Evolutionary conservation across 2,329 filamentous ascomycete species (phyloP).

Genomic region (Shiraia sp.): DNA sequence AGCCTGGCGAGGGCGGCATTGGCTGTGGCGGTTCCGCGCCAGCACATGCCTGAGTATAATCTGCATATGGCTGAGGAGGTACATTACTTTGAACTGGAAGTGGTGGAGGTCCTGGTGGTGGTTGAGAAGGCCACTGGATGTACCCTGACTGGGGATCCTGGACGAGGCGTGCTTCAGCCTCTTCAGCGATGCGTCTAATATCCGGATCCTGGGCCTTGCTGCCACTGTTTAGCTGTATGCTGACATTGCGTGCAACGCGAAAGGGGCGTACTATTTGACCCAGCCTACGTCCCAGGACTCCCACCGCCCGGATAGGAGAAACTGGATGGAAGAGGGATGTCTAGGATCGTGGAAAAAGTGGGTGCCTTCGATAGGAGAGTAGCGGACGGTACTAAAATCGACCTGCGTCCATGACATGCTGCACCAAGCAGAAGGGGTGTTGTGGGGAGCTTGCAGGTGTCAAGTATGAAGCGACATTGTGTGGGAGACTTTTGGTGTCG

Average conservation of each 20-base stretch:
- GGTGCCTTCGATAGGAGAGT: constrained; percentile 33
- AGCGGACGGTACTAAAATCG: constrained; percentile 33
- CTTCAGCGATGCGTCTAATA: constrained; percentile 32
- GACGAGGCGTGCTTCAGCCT: constrained; percentile 28
- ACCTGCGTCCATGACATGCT: constrained; percentile 35
- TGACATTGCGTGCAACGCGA: background rate
- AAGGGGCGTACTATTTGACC: constrained; percentile 28
- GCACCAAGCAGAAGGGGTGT: constrained; percentile 7
- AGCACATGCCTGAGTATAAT: background rate
- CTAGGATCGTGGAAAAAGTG: constrained; percentile 38
- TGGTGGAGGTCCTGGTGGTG: constrained; percentile 12
- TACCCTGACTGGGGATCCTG: constrained; percentile 23
- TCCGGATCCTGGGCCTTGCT: constrained; percentile 35
- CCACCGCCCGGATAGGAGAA: constrained; percentile 34
- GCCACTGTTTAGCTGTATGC: constrained; percentile 8
- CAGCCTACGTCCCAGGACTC: constrained; percentile 38
- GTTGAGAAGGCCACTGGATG: constrained; percentile 22
- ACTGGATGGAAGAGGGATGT: constrained; percentile 34
- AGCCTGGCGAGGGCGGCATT: constrained; percentile 7
- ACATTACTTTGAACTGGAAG: background rate
- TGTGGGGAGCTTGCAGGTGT: constrained; percentile 1
- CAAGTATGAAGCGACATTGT: constrained; percentile 7
- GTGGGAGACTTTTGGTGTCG: constrained; percentile 9
- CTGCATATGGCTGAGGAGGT: constrained; percentile 6
- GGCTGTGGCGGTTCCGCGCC: background rate